A percentile compares a stretch with the other conserved stretches of the same genome.
These are phyloP conservation scores for Davidsoniella neocaledoniae DNA, from an alignment of 2,329 filamentous ascomycete genomes.

Conservation along the genomic window DNA sequence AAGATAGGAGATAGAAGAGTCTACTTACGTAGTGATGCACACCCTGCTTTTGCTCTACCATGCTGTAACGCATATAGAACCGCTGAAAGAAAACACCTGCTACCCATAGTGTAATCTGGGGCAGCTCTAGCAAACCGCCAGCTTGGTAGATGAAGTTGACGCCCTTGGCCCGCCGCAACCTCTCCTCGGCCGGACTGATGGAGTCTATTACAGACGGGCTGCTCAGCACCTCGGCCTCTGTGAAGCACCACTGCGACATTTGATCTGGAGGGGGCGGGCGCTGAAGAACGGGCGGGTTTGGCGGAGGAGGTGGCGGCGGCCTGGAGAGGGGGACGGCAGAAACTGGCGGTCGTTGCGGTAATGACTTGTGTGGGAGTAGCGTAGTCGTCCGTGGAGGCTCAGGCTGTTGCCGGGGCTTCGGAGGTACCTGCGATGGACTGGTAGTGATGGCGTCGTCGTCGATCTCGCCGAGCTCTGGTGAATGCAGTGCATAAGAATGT, in stretches of 20 bases:
- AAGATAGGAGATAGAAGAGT: not conserved
- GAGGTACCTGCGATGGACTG: not conserved
- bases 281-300: not conserved
- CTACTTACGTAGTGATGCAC: conserved; percentile 77
- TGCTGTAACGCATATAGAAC: conserved; percentile 80
- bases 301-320: not conserved
- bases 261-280: not conserved
- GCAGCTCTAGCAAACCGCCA: conserved; percentile 79
- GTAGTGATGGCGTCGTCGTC: not conserved
- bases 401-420: not conserved
- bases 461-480: conserved; percentile 2
- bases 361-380: not conserved
- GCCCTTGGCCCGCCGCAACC: conserved; percentile 69
- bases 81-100: conserved; percentile 90
- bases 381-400: not conserved
- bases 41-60: conserved; percentile 58
- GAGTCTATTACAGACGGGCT: conserved; percentile 77
- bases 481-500: conserved; percentile 1
- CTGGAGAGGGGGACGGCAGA: not conserved
- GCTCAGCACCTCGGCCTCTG: conserved; percentile 61
- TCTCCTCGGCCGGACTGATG: conserved; percentile 59
- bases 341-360: conserved; percentile 2
- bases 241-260: conserved; percentile 68
- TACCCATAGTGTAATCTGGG: conserved; percentile 80
- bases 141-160: conserved; percentile 95